Base-by-base conservation (phyloP, 2,329 filamentous ascomycete species). In the Aspergillus sergii region DNA sequence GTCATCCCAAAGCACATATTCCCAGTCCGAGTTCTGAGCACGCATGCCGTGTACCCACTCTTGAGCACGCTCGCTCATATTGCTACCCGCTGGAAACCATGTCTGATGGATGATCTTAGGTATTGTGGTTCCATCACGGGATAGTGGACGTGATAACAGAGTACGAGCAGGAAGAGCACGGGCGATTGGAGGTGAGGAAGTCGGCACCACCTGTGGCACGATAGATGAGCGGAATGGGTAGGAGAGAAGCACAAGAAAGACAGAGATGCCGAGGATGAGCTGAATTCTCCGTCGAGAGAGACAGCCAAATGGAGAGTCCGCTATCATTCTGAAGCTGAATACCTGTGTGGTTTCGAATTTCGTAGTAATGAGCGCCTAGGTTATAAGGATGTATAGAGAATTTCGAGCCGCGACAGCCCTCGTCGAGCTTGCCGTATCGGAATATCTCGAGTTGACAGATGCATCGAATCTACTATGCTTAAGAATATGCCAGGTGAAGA, bases 1-100 rank as follows among this genome's bases (percentile, higher is more conserved):
- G 30, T 69, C 64, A 26, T 69, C 68, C 68, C 68, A 69, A 9
- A 69, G 68, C 9, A 69, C 66, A 46, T 68, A 69, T 46, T 69
- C 68, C 68, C 68, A 69, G 45, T 66, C 66, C 2, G 64, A 45
- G 26, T 69, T 63, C 23, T 68, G 59, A 1, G 21, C 34, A 21
- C 62, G 61, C 46, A 69, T 61, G 8, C 66, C 68, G 11, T 60
- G 21, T 1, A 69, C 68, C 68, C 68, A 69, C 19, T 53, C 10
- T 28, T 68, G 61, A 28, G 68, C 68, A 7, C 64, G 60, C 30
- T 64, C 64, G 32, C 64, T 67, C 68, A 69, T 69, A 62, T 68
- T 68, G 63, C 60, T 69, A 7, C 68, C 68, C 1, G 66, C 68
- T 0, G 68, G 68, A 30, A 69, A 69, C 68, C 68, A 69, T 59